Conservation (phyloP, 305 asterid genomes). For the Stenogyne calaminthoides region DNA sequence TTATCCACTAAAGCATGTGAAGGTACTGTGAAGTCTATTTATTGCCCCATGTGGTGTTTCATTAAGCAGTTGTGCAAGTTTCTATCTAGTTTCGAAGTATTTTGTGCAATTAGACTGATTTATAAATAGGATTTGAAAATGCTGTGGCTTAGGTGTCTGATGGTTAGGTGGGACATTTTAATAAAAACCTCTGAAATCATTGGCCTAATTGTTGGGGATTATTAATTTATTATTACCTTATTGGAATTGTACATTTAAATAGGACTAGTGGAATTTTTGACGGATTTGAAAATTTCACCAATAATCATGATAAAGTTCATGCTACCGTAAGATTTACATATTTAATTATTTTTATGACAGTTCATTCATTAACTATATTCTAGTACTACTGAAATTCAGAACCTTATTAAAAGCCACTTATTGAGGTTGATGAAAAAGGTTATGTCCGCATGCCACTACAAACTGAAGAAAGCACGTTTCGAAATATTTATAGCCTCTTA, state of each 20-base stretch:
- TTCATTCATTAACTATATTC: background rate
- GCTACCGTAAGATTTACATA: background rate
- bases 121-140: background rate
- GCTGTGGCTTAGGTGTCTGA: slow-evolving; percentile 1
- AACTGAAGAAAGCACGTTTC: no score
- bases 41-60: background rate
- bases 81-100: background rate
- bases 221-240: background rate
- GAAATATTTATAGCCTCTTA: background rate
- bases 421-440: background rate
- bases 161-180: background rate
- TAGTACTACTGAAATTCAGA: no score
- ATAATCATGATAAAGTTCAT: background rate
- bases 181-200: background rate
- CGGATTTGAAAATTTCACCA: background rate
- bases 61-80: background rate
- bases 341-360: background rate
- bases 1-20: background rate
- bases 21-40: background rate
- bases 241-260: background rate
- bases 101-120: background rate
- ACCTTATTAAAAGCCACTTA: no score
- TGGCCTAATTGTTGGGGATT: background rate
- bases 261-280: background rate
- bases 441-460: background rate